Conservation (phyloP, 164 flowering plant genomes). For the Liriodendron chinense region DNA sequence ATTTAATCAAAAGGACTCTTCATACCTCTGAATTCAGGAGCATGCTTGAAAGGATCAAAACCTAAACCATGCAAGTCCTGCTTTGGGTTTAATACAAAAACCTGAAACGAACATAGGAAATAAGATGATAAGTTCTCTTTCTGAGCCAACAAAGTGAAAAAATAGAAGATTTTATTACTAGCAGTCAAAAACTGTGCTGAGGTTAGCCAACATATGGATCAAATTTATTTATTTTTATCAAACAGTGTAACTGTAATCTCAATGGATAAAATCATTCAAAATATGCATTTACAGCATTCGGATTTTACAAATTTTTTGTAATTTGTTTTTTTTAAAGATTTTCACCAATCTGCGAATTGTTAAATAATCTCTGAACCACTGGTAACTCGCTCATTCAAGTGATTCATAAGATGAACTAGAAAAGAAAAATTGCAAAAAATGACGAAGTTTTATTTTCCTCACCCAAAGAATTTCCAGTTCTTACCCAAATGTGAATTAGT, state of each 20-base stretch:
- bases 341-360: too few species aligned
- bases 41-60: conserved; percentile 92
- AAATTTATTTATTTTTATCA: too few species aligned
- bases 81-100: conserved; percentile 75
- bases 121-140: background rate
- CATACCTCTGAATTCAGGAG: conserved; percentile 91
- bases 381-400: too few species aligned
- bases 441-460: background rate
- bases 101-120: conserved; percentile 36
- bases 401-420: background rate
- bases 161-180: background rate
- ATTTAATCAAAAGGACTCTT: background rate
- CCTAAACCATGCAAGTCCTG: conserved; percentile 94
- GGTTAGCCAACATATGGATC: background rate
- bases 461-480: background rate
- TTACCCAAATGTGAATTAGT: background rate
- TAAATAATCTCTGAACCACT: too few species aligned
- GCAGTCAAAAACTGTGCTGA: background rate
- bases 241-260: background rate
- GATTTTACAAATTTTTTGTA: too few species aligned
- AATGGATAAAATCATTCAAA: background rate
- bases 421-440: background rate
- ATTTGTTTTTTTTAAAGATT: too few species aligned
- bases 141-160: background rate
- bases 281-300: background rate